phyloP scores from a whole-genome alignment of 495 filamentous ascomycete species.

The Neurospora intermedia region DNA sequence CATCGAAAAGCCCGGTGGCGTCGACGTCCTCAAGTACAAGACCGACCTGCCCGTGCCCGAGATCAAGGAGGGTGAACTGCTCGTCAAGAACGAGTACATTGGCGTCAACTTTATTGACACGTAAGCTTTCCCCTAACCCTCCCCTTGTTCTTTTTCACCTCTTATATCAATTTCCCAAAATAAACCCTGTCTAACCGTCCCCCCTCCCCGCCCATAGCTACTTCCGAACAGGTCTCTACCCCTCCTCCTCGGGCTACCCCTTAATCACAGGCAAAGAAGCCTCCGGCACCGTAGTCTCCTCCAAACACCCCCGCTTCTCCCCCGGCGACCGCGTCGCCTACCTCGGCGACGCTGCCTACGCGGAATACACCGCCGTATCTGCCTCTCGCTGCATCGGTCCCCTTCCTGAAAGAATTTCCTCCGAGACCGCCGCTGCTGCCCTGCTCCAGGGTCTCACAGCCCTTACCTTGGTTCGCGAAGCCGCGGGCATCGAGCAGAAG shows the following conservation, averaged over 20 bases:
- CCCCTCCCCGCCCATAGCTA: conserved; percentile 40
- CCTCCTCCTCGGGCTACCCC: conserved; percentile 44
- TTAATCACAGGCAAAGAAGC: conserved; percentile 79
- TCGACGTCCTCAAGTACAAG: conserved; percentile 66
- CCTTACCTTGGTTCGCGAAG: conserved; percentile 68
- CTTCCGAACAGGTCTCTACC: conserved; percentile 86
- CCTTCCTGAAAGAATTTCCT: conserved; percentile 52
- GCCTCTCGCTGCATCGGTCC: conserved; percentile 42
- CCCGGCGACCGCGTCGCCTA: conserved; percentile 61
- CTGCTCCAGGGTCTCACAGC: conserved; percentile 83
- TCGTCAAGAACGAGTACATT: conserved; percentile 76
- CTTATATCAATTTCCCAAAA: conserved; percentile 4
- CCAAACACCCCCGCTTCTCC: conserved; percentile 34
- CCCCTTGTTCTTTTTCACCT: not conserved
- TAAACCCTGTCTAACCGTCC: conserved; percentile 1
- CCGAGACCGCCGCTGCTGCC: conserved; percentile 54
- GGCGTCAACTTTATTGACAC: conserved; percentile 88
- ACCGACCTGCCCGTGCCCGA: conserved; percentile 67
- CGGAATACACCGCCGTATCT: conserved; percentile 57
- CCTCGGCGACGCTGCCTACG: conserved; percentile 53
- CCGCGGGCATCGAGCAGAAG: conserved; percentile 51
- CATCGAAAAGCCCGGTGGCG: conserved; percentile 66
- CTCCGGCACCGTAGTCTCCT: conserved; percentile 37
- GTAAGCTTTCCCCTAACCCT: conserved; percentile 22
- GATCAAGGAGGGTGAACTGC: conserved; percentile 57